Conservation (phyloP, 1,139 yeast genomes). For the Hyphopichia buzzinii region DNA sequence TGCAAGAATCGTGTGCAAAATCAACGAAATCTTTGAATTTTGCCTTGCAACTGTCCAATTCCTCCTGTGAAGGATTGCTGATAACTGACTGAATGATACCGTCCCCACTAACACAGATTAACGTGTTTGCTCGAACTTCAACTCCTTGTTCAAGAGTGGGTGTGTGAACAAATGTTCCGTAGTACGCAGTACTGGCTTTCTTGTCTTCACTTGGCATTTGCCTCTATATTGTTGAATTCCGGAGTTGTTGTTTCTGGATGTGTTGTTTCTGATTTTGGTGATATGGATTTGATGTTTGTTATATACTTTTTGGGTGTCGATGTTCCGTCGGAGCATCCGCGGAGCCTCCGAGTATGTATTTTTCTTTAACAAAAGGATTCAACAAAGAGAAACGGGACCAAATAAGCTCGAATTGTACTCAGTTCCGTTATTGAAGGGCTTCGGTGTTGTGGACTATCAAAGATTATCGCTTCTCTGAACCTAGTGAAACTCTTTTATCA, state of each 20-base stretch:
- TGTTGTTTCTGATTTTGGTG: no score
- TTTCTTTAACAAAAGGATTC: no score
- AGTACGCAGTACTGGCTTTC: slow-evolving; percentile 7
- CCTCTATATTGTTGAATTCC: neutral
- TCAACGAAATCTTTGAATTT: slow-evolving; percentile 20
- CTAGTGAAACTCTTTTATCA: no score
- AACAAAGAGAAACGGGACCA: no score
- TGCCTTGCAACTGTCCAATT: neutral
- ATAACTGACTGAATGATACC: slow-evolving; percentile 34
- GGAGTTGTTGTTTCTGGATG: neutral
- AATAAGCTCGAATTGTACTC: no score
- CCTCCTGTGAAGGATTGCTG: neutral
- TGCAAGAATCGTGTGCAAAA: slow-evolving; percentile 25
- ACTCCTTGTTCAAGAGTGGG: slow-evolving; percentile 24
- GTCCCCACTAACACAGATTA: slow-evolving; percentile 30
- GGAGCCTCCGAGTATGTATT: neutral
- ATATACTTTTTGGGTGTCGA: no score
- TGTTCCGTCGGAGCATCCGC: slow-evolving; percentile 1
- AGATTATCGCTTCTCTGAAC: no score
- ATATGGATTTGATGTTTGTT: no score
- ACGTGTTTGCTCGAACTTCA: slow-evolving; percentile 26
- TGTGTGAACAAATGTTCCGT: slow-evolving; percentile 39
- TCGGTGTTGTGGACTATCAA: no score
- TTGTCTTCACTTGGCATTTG: neutral
- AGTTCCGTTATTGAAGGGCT: no score